These are phyloP conservation scores for Fraxinus dipetala DNA, from an alignment of 305 asterid genomes.

Conservation along the genomic window DNA sequence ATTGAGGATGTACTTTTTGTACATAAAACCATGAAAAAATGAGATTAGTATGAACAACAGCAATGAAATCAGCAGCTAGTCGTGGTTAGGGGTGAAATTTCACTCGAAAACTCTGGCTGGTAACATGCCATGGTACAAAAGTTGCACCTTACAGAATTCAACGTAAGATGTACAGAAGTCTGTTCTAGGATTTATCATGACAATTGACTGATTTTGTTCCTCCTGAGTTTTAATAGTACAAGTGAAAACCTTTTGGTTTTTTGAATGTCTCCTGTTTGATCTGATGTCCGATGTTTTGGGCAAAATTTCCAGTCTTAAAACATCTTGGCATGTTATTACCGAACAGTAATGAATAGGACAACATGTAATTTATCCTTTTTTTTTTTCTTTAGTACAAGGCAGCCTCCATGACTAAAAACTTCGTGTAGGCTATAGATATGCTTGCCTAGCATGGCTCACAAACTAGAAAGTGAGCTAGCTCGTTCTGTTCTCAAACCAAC, in stretches of 20 bases:
- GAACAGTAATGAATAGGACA: not conserved
- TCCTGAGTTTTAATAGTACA: not conserved
- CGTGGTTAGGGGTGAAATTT: not conserved
- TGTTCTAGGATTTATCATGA: not conserved
- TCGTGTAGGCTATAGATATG: too few species aligned
- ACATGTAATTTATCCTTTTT: not conserved
- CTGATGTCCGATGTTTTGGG: not conserved
- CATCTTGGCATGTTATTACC: not conserved
- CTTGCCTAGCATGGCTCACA: too few species aligned
- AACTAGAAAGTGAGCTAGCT: not conserved
- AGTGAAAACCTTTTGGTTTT: not conserved
- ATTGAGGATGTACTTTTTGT: conserved; percentile 79
- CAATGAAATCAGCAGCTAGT: not conserved
- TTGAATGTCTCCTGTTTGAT: not conserved
- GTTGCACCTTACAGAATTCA: not conserved
- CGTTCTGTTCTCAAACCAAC: not conserved
- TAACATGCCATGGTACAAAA: not conserved
- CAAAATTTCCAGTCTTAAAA: not conserved
- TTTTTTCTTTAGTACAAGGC: not conserved
- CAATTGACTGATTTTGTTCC: not conserved
- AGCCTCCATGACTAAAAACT: too few species aligned
- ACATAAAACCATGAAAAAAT: conserved; percentile 54
- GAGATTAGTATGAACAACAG: conserved; percentile 9
- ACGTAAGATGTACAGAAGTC: not conserved
- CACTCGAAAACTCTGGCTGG: not conserved